These are phyloP conservation scores for Malassezia sympodialis DNA, from an alignment of 1,284 basidiomycete species.

Conservation along the genomic window DNA sequence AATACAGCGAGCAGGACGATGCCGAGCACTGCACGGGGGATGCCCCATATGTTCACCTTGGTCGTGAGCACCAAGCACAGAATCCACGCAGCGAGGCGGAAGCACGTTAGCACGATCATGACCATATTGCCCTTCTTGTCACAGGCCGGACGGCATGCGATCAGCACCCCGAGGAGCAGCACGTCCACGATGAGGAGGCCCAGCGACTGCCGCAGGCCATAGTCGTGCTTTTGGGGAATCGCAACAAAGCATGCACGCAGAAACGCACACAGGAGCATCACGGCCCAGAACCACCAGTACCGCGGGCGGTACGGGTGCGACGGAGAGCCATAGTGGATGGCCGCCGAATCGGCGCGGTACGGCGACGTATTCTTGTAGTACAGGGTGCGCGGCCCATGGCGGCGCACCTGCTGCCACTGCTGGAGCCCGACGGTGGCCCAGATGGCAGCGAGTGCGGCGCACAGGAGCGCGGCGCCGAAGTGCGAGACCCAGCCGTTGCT, in stretches of 20 bases:
- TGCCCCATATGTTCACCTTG: slow-evolving; percentile 32
- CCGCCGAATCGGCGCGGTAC: slow-evolving; percentile 15
- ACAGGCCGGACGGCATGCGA: slow-evolving; percentile 32
- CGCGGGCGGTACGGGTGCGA: slow-evolving; percentile 32
- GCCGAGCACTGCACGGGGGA: slow-evolving; percentile 42
- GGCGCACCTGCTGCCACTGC: slow-evolving; percentile 13
- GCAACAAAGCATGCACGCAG: slow-evolving; percentile 37
- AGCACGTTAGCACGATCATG: slow-evolving; percentile 34
- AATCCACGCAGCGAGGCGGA: slow-evolving; percentile 35
- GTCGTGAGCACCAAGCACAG: slow-evolving; percentile 39
- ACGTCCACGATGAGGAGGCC: slow-evolving; percentile 39
- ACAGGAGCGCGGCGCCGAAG: slow-evolving; percentile 29
- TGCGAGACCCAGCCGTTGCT: slow-evolving; percentile 40
- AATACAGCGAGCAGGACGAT: slow-evolving; percentile 40
- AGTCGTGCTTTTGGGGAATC: slow-evolving; percentile 26
- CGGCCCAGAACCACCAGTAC: slow-evolving; percentile 36
- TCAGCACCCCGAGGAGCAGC: slow-evolving; percentile 32
- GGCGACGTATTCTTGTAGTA: slow-evolving; percentile 28
- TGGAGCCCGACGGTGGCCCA: slow-evolving; percentile 21
- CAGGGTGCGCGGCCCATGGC: slow-evolving; percentile 18
- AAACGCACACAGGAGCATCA: slow-evolving; percentile 31
- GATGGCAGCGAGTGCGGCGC: slow-evolving; percentile 22
- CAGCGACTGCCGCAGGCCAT: slow-evolving; percentile 38
- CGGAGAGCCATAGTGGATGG: slow-evolving; percentile 25
- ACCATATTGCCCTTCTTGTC: slow-evolving; percentile 38